A percentile compares a stretch with the other conserved stretches of the same genome.
phyloP scores from a whole-genome alignment of 2,329 filamentous ascomycete species.

The Aspergillus aculeatinus region DNA sequence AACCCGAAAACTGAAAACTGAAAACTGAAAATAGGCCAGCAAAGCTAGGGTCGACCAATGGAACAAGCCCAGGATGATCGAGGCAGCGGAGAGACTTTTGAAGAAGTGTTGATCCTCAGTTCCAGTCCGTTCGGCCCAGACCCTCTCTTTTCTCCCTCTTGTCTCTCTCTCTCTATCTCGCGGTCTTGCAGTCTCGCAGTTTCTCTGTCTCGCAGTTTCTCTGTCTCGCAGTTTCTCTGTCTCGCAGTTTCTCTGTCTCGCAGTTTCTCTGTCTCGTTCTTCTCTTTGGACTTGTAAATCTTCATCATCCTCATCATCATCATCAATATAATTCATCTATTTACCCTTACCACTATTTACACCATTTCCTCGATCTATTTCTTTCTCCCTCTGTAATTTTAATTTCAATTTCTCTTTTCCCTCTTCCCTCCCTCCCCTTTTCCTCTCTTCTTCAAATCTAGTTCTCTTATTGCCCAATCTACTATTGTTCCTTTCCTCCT shows the following conservation, averaged over 20 bases:
- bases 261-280: background rate
- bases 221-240: background rate
- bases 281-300: background rate
- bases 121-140: slow-evolving; percentile 2
- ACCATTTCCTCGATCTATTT: background rate
- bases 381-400: background rate
- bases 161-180: background rate
- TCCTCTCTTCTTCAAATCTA: background rate
- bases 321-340: background rate
- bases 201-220: background rate
- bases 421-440: slow-evolving; percentile 7
- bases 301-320: background rate
- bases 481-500: background rate
- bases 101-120: slow-evolving; percentile 5
- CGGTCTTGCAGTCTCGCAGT: background rate
- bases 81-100: background rate
- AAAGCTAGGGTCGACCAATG: background rate
- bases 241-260: background rate
- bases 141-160: slow-evolving; percentile 6
- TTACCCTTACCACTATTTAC: background rate
- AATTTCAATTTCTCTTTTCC: background rate
- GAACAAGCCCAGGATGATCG: slow-evolving; percentile 1
- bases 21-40: background rate
- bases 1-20: background rate
- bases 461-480: background rate